Evolutionary conservation across 1,139 yeast genomes (phyloP).

Genomic region (Sugiyamaella japonica): DNA sequence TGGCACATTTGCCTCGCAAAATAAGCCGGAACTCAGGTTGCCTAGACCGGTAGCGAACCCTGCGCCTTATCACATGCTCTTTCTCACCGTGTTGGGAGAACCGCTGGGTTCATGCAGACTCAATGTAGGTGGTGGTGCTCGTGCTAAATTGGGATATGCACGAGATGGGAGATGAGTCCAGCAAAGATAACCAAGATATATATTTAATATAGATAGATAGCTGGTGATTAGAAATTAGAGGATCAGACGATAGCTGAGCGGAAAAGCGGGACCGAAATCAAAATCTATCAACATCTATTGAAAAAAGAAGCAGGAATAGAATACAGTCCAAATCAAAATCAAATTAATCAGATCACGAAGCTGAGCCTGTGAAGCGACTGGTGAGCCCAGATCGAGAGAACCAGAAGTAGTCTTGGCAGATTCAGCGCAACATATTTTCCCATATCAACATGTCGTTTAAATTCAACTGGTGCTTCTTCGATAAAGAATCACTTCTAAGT

Average conservation of each 20-base stretch:
- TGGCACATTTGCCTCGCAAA: background rate
- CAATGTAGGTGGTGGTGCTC: background rate
- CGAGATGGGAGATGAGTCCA: background rate
- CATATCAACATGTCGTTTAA: conserved; percentile 62
- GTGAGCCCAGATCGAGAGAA: background rate
- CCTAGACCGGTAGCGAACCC: conserved; percentile 1
- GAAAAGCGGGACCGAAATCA: too few species aligned
- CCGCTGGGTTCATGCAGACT: background rate
- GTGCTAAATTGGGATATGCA: background rate
- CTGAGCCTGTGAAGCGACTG: too few species aligned
- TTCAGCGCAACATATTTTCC: too few species aligned
- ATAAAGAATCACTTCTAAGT: conserved; percentile 58
- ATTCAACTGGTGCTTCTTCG: conserved; percentile 73
- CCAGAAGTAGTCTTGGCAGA: background rate
- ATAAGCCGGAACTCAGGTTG: background rate
- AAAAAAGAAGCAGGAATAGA: too few species aligned
- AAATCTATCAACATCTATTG: too few species aligned
- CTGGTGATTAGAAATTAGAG: too few species aligned
- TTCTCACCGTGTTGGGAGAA: conserved; percentile 9
- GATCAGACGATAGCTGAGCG: too few species aligned
- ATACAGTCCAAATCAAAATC: too few species aligned
- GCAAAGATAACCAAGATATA: conserved; percentile 1
- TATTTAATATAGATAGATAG: background rate
- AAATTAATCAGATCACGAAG: too few species aligned
- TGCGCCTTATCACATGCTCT: conserved; percentile 12